A percentile compares a stretch with the other conserved stretches of the same genome.
These are phyloP conservation scores for Pholiota molesta DNA, from an alignment of 768 basidiomycete genomes.

Conservation along the genomic window DNA sequence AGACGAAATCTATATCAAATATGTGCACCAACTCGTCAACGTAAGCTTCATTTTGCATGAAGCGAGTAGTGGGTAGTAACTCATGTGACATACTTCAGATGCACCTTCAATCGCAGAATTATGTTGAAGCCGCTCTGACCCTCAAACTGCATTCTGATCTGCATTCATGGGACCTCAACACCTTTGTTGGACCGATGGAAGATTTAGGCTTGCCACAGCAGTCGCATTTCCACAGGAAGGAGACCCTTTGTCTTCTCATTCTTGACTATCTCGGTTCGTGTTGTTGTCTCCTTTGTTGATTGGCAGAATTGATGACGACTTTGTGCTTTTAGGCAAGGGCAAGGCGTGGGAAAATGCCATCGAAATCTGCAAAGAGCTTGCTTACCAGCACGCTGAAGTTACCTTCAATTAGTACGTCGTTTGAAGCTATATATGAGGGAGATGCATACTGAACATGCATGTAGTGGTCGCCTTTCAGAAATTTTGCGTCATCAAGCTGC, in stretches of 20 bases:
- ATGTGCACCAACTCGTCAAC: conserved; percentile 92
- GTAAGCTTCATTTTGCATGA: conserved; percentile 44
- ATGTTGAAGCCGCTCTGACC: conserved; percentile 91
- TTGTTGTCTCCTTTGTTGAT: background rate
- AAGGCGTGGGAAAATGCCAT: conserved; percentile 98
- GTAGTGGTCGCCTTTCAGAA: conserved; percentile 81
- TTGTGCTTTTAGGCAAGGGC: conserved; percentile 70
- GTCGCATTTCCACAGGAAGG: conserved; percentile 92
- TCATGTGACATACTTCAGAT: conserved; percentile 51
- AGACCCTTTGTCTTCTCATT: conserved; percentile 87
- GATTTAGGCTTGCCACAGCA: conserved; percentile 90
- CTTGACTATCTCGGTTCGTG: conserved; percentile 87
- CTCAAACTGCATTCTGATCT: conserved; percentile 93
- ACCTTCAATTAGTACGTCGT: conserved; percentile 86
- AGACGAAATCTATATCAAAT: conserved; percentile 94
- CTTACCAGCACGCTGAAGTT: conserved; percentile 83
- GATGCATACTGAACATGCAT: conserved; percentile 13
- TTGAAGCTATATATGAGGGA: conserved; percentile 8
- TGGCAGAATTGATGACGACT: conserved; percentile 5
- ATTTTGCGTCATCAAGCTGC: conserved; percentile 88
- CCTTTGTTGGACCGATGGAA: conserved; percentile 85
- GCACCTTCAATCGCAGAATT: conserved; percentile 87
- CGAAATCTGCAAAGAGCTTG: conserved; percentile 90
- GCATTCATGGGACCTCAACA: conserved; percentile 85
- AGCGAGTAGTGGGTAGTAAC: background rate